Base-by-base conservation (phyloP, 2,329 filamentous ascomycete genomes). In the Fusarium poae region DNA sequence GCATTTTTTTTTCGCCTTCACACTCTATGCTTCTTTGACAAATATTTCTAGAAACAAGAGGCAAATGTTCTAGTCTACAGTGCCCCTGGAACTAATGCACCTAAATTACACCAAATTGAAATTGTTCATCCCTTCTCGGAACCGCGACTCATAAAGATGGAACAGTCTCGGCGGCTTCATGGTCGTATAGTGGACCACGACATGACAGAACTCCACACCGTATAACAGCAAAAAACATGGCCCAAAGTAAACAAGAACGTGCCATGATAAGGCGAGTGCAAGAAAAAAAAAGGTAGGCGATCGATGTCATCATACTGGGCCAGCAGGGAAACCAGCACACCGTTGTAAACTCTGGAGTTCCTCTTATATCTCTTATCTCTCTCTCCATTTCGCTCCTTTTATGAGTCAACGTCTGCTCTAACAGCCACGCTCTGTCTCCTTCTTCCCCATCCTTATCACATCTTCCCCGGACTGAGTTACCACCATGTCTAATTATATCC, bases 101-200 rank as follows among this genome's bases (percentile, higher is more conserved):
- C 3, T 8, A 5, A 5, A 57, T 4, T 32, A 34, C 27, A 37
- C 18, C 20, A 46, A 6, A 20, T 1, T 45, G 13, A 3, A 30
- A 18, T n/a, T 44, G 8, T 27, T 27, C 27, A 27, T 27, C 27
- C 27, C 27, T 27, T 27, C 27, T 27, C 27, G 27, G 27, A 27
- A 27, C 9, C 27, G 27, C 27, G 27, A 27, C 27, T 27, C 27
- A 27, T 27, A 27, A 27, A 27, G 27, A 29, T 39, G 21, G 29
- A 27, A 51, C 37, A 54, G 35, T 50, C 51, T 71, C 68, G 68
- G 68, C 68, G 68, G 54, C 68, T 71, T 68, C 65, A 53, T 71
- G 68, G 68, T 60, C 44, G 10, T 71, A 71, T 68, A 66, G 68
- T 71, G 68, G 68, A 71, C 64, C 68, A 8, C n/a, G 21, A 56